Percentiles rank a stretch among this genome's conserved stretches.
phyloP scores from a whole-genome alignment of 805 yeast genomes.

The Candida khao-thaluensis region DNA sequence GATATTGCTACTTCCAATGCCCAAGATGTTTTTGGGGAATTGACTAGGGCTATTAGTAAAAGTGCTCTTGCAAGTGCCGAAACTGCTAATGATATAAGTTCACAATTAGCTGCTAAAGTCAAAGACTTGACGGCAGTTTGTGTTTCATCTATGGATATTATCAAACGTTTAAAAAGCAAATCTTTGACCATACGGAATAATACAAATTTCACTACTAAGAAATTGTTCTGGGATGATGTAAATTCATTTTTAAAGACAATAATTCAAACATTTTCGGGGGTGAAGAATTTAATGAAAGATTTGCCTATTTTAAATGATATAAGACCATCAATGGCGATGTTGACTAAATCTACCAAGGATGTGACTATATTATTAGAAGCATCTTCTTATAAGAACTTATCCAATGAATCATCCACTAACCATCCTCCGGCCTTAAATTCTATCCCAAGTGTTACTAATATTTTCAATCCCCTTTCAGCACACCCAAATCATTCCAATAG shows the following conservation, averaged over 20 bases:
- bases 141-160: conserved; percentile 77
- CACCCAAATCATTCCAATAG: conserved; percentile 19
- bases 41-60: conserved; percentile 64
- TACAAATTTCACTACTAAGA: conserved; percentile 50
- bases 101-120: conserved; percentile 56
- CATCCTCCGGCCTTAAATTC: conserved; percentile 27
- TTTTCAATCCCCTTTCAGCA: conserved; percentile 30
- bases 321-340: conserved; percentile 71
- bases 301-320: conserved; percentile 77
- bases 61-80: conserved; percentile 53
- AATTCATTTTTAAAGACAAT: conserved; percentile 80
- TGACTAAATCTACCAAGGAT: conserved; percentile 89
- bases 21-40: conserved; percentile 71
- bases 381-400: conserved; percentile 32
- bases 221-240: conserved; percentile 80
- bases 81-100: conserved; percentile 17
- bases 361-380: conserved; percentile 80
- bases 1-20: conserved; percentile 65
- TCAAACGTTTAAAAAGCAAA: conserved; percentile 59
- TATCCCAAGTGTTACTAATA: conserved; percentile 32
- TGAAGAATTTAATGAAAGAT: conserved; percentile 79
- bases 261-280: conserved; percentile 77
- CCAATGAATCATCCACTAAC: conserved; percentile 20
- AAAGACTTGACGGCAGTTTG: conserved; percentile 78
- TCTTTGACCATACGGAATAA: conserved; percentile 51